Conservation (phyloP, 768 basidiomycete species). For the Naganishia vishniacii region DNA sequence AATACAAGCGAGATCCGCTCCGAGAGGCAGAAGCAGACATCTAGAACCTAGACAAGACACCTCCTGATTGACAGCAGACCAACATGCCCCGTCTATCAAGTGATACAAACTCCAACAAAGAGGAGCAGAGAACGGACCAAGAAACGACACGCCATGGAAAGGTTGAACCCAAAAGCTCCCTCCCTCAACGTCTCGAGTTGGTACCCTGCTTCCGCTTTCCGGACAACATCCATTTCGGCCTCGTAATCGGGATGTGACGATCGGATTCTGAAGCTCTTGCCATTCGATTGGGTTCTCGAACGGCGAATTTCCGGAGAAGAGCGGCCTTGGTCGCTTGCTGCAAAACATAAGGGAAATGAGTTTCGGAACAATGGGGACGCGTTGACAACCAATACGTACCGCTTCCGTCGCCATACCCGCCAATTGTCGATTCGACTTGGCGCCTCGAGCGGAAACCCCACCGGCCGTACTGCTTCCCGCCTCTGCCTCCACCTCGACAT, state of each 20-base stretch:
- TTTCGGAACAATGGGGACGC: neutral
- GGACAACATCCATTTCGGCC: slow-evolving; percentile 47
- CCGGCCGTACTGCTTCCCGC: slow-evolving; percentile 5
- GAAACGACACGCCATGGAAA: neutral
- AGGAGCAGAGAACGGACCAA: neutral
- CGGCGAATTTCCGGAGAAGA: slow-evolving; percentile 77
- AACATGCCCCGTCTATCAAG: neutral
- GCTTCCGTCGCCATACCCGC: slow-evolving; percentile 72
- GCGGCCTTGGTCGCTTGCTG: slow-evolving; percentile 52
- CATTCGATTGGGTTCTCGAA: slow-evolving; percentile 76
- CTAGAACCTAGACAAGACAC: neutral
- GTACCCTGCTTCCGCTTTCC: slow-evolving; percentile 48
- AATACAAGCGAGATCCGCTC: neutral
- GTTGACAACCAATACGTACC: slow-evolving; percentile 52
- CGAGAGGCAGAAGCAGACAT: neutral
- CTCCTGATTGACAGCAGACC: neutral
- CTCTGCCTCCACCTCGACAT: slow-evolving; percentile 54
- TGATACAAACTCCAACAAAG: neutral
- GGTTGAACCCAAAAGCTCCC: neutral
- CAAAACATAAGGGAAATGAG: neutral
- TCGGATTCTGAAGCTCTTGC: slow-evolving; percentile 82
- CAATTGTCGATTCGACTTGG: slow-evolving; percentile 58
- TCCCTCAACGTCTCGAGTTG: slow-evolving; percentile 43
- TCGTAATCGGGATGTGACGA: slow-evolving; percentile 48
- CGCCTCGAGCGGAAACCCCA: slow-evolving; percentile 20